A percentile compares a stretch with the other conserved stretches of the same genome.
phyloP scores from a whole-genome alignment of 306 rosid genomes.

The Dalbergia oliveri region DNA sequence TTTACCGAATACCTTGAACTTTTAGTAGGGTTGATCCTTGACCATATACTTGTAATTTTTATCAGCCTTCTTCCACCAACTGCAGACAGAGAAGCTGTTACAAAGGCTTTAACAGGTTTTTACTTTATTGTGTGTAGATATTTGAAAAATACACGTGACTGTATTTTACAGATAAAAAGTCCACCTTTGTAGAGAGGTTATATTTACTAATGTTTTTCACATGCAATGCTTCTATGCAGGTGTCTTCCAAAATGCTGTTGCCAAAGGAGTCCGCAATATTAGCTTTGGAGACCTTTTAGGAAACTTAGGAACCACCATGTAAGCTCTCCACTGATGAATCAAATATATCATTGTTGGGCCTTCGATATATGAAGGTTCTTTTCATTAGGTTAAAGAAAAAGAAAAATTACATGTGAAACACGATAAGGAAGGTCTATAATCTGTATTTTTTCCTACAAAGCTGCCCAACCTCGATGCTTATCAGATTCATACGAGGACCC shows the following conservation, averaged over 20 bases:
- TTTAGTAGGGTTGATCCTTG: not conserved
- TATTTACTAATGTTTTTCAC: constrained; percentile 29
- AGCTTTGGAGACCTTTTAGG: constrained; percentile 94
- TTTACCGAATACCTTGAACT: too few relatives aligned
- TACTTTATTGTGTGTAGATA: constrained; percentile 48
- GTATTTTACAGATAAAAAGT: constrained; percentile 14
- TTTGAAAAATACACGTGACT: constrained; percentile 17
- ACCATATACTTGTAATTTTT: constrained; percentile 40
- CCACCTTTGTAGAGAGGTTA: constrained; percentile 32
- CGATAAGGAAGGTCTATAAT: not conserved
- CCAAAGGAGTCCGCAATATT: constrained; percentile 87
- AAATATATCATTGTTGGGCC: constrained; percentile 18
- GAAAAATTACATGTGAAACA: not conserved
- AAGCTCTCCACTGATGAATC: constrained; percentile 48
- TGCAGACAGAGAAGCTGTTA: constrained; percentile 82
- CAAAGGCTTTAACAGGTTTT: constrained; percentile 95
- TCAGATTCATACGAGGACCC: too few relatives aligned
- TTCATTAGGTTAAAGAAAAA: not conserved
- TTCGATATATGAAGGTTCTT: not conserved
- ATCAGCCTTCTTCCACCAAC: constrained; percentile 92
- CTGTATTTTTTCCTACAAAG: too few relatives aligned
- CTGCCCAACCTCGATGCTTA: too few relatives aligned
- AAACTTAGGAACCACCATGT: constrained; percentile 92
- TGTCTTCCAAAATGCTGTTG: constrained; percentile 89
- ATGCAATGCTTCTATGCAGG: constrained; percentile 54